Percentiles rank a stretch among this genome's conserved stretches.
These are phyloP conservation scores for Cutaneotrichosporon curvatum DNA, from an alignment of 1,284 basidiomycete species.

Conservation along the genomic window DNA sequence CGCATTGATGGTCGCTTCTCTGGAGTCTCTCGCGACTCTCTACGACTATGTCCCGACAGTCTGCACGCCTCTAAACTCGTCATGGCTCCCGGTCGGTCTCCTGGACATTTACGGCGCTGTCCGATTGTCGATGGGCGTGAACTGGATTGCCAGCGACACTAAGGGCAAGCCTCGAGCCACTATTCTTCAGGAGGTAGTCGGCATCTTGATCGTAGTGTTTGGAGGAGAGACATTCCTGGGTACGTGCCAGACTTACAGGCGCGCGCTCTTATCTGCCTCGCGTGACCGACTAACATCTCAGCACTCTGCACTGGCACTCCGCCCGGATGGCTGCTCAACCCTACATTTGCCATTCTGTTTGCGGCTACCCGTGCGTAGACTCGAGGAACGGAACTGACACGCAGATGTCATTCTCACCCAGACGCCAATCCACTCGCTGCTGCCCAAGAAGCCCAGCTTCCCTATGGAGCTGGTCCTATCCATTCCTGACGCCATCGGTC, in stretches of 20 bases:
- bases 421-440: conserved; percentile 28
- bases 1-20: neutral
- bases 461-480: conserved; percentile 32
- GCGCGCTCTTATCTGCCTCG: neutral
- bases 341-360: conserved; percentile 36
- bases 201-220: conserved; percentile 41
- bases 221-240: conserved; percentile 45
- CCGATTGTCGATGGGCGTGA: conserved; percentile 34
- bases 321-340: conserved; percentile 41
- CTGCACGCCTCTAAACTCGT: conserved; percentile 29
- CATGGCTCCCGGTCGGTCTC: conserved; percentile 29
- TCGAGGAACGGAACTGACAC: neutral
- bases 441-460: conserved; percentile 31
- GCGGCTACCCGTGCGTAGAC: conserved; percentile 26
- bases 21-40: conserved; percentile 9
- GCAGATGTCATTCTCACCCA: conserved; percentile 40
- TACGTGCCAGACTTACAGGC: conserved; percentile 17
- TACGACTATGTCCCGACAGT: conserved; percentile 20
- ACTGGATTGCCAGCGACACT: conserved; percentile 32
- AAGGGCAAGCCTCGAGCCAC: conserved; percentile 21
- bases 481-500: conserved; percentile 41
- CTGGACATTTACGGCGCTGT: conserved; percentile 41
- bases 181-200: conserved; percentile 36
- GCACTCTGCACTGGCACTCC: conserved; percentile 36
- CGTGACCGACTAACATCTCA: conserved; percentile 4